These are phyloP conservation scores for Zalaria sp. DNA, from an alignment of 2,329 filamentous ascomycete species.

Conservation along the genomic window DNA sequence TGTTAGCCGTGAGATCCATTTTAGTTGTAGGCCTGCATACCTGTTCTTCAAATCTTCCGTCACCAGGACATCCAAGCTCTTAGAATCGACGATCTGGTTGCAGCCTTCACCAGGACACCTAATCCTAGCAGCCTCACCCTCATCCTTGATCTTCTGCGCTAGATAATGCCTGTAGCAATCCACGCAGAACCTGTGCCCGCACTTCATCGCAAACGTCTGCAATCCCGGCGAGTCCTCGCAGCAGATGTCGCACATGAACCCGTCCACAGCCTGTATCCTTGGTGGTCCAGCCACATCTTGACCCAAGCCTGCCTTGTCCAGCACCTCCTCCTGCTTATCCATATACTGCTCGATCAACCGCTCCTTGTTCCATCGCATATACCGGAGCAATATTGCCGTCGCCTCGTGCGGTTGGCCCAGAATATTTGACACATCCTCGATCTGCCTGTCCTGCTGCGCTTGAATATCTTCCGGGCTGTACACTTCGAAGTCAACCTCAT, in stretches of 20 bases:
- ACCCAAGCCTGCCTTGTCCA: constrained; percentile 74
- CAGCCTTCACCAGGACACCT: constrained; percentile 84
- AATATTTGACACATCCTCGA: constrained; percentile 83
- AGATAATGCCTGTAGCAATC: constrained; percentile 89
- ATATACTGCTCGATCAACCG: constrained; percentile 90
- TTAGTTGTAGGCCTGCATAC: constrained; percentile 18
- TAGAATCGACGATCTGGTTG: constrained; percentile 79
- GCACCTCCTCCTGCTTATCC: constrained; percentile 65
- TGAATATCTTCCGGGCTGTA: constrained; percentile 70
- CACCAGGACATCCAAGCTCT: constrained; percentile 67
- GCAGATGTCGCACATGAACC: constrained; percentile 89
- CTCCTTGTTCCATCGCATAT: constrained; percentile 94
- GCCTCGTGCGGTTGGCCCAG: constrained; percentile 81
- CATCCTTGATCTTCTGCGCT: constrained; percentile 81
- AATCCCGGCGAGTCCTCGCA: constrained; percentile 73
- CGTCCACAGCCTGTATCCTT: constrained; percentile 54
- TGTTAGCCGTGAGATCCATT: background rate
- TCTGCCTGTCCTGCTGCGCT: constrained; percentile 68
- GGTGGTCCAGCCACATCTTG: constrained; percentile 47
- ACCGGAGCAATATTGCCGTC: constrained; percentile 74
- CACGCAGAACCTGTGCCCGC: constrained; percentile 83
- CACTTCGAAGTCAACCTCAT: constrained; percentile 75
- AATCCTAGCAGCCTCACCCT: constrained; percentile 89
- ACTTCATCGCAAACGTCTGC: constrained; percentile 85
- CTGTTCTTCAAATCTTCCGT: constrained; percentile 41